phyloP scores from a whole-genome alignment of 306 rosid genomes.

The Echinosophora koreensis region DNA sequence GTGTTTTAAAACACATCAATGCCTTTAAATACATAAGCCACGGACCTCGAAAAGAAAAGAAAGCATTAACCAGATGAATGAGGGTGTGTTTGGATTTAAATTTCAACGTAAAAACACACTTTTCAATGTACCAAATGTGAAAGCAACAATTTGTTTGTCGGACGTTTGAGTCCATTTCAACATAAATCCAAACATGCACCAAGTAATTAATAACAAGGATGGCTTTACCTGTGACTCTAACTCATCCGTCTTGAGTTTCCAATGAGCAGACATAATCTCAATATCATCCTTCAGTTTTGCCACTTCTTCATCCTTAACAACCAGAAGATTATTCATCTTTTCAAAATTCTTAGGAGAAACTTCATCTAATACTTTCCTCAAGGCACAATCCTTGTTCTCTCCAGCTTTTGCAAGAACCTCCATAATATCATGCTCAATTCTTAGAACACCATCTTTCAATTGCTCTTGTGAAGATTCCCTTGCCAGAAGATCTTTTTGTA shows the following conservation, averaged over 20 bases:
- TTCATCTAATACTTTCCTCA: conserved; percentile 78
- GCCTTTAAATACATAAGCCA: conserved; percentile 36
- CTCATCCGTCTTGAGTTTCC: conserved; percentile 91
- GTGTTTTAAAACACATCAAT: conserved; percentile 45
- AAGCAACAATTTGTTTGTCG: no score
- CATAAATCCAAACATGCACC: no score
- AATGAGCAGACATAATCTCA: conserved; percentile 79
- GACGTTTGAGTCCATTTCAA: no score
- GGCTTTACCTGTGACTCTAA: conserved; percentile 85
- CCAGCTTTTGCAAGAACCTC: conserved; percentile 75
- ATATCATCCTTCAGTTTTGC: conserved; percentile 79
- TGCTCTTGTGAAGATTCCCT: conserved; percentile 94
- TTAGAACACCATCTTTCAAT: conserved; percentile 80
- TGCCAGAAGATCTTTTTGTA: conserved; percentile 82
- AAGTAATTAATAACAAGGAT: conserved; percentile 10
- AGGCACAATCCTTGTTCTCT: conserved; percentile 72
- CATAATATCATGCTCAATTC: conserved; percentile 86
- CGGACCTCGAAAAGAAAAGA: conserved; percentile 10
- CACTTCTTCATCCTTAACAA: conserved; percentile 84
- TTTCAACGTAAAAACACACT: no score
- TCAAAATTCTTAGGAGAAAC: conserved; percentile 85
- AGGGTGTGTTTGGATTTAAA: no score
- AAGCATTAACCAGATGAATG: not conserved
- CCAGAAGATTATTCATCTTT: conserved; percentile 75
- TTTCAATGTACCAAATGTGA: no score